A percentile compares a stretch with the other conserved stretches of the same genome.
These are phyloP conservation scores for Suillus clintonianus DNA, from an alignment of 768 basidiomycete species.

Conservation along the genomic window DNA sequence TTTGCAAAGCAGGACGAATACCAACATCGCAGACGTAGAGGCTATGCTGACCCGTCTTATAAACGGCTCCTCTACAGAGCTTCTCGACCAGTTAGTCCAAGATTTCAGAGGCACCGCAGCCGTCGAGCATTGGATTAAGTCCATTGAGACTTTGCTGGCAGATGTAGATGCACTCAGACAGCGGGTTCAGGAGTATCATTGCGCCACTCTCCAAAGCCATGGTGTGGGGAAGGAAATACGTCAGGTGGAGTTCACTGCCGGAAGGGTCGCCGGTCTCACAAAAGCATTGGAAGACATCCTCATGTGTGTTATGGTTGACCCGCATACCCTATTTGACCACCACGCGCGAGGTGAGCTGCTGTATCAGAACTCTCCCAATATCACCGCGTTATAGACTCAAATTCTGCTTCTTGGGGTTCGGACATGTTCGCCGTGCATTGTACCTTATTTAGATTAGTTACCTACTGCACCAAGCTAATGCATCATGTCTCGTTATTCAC, in stretches of 20 bases:
- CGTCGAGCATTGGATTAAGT: conserved; percentile 9
- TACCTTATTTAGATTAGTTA: neutral
- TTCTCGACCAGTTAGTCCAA: conserved; percentile 8
- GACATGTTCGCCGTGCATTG: too few species aligned
- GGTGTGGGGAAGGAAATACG: neutral
- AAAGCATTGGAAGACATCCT: neutral
- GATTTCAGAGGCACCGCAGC: conserved; percentile 16
- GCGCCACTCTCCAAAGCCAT: neutral
- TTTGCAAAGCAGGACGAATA: neutral
- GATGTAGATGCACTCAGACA: neutral
- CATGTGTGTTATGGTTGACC: neutral
- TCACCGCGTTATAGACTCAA: neutral
- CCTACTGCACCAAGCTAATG: neutral
- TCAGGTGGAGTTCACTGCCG: neutral
- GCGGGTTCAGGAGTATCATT: neutral
- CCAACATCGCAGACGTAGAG: neutral
- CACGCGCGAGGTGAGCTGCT: neutral
- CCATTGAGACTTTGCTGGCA: neutral
- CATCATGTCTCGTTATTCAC: too few species aligned
- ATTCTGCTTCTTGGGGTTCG: too few species aligned
- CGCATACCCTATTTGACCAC: neutral
- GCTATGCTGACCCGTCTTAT: neutral
- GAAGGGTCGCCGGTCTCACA: neutral
- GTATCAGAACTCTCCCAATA: neutral
- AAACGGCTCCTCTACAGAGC: neutral